Base-by-base conservation (phyloP, 768 basidiomycete genomes). In the Agaricus sinodeliciosus region DNA sequence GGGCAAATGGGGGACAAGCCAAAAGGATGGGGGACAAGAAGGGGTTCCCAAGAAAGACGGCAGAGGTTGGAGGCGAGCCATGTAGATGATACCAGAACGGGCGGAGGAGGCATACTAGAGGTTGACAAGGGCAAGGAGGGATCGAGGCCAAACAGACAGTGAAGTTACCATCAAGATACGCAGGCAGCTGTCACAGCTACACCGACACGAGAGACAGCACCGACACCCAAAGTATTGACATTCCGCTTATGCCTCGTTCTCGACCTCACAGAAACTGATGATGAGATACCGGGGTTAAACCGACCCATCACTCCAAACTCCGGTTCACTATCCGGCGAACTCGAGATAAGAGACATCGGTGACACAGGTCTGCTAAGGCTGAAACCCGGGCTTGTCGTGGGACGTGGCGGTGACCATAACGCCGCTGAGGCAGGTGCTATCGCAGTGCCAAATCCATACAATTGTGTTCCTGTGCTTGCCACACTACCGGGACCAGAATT, bases 401-500 rank as follows among this genome's bases (percentile, higher is more conserved):
- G 16, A 39, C 42, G 50, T 8, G 49, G 26, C 4, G 50, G 50
- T 36, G 50, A 51, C 50, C 50, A 51, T 13, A 51, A 51, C 11
- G 50, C 50, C 42, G 43, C 42, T 2, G 50, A 43, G 6, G 6
- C 50, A 43, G 50, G 43, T 42, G 42, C 13, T 9, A 43, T 51
- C 25, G 50, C 50, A 36, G 50, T 51, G 19, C 50, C 50, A 35
- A 51, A 51, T 16, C 35, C 42, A 36, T 51, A 51, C 19, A 31
- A 2, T 19, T 28, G 49, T 43, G 27, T 9, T 28, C 28, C n/a
- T 15, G 28, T 34, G 31, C 45, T 34, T 18, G 16, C 31, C 31
- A 16, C 45, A 28, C 15, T 28, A 47, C 27, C 31, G 19, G 16
- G 16, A 39, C 7, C 37, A 13, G 37, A 39, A 16, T 39, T n/a